A percentile compares a stretch with the other conserved stretches of the same genome.
Conservation (phyloP, 2,329 filamentous ascomycete genomes). For the Colletotrichum cordylinicola region DNA sequence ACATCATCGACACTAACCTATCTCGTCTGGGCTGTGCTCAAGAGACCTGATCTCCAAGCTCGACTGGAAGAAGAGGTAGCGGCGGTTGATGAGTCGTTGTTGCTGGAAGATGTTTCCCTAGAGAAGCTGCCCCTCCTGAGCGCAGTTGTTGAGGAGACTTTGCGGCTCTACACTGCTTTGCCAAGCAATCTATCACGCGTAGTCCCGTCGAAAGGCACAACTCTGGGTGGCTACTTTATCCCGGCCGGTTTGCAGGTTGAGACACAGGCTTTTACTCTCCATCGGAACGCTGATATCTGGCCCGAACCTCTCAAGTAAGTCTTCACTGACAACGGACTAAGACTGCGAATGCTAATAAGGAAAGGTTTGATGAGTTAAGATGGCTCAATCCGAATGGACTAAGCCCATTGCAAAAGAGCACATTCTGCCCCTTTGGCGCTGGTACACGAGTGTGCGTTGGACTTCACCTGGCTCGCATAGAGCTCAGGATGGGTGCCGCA, state of each 20-base stretch:
- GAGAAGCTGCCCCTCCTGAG: conserved; percentile 44
- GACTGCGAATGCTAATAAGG: background rate
- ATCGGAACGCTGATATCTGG: conserved; percentile 46
- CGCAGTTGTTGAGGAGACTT: conserved; percentile 48
- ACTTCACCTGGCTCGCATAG: conserved; percentile 61
- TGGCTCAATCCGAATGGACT: background rate
- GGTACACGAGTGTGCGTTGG: conserved; percentile 58
- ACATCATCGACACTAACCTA: conserved; percentile 56
- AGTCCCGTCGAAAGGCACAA: conserved; percentile 44
- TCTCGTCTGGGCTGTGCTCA: conserved; percentile 44
- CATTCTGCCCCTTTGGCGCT: conserved; percentile 58
- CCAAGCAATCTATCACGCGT: conserved; percentile 43
- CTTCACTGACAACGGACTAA: background rate
- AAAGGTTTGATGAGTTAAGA: background rate
- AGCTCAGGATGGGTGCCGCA: conserved; percentile 56
- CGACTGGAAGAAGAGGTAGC: conserved; percentile 39
- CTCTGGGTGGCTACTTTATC: conserved; percentile 42
- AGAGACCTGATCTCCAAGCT: conserved; percentile 31
- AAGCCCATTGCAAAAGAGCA: conserved; percentile 46
- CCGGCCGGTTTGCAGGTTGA: conserved; percentile 43
- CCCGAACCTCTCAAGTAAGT: conserved; percentile 37
- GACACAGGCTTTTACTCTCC: conserved; percentile 51
- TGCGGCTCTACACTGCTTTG: conserved; percentile 47
- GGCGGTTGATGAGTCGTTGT: background rate
- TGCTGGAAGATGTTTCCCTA: conserved; percentile 35